Percentiles rank a stretch among this genome's conserved stretches.
These are phyloP conservation scores for Seiridium cupressi DNA, from an alignment of 2,329 filamentous ascomycete species.

Conservation along the genomic window DNA sequence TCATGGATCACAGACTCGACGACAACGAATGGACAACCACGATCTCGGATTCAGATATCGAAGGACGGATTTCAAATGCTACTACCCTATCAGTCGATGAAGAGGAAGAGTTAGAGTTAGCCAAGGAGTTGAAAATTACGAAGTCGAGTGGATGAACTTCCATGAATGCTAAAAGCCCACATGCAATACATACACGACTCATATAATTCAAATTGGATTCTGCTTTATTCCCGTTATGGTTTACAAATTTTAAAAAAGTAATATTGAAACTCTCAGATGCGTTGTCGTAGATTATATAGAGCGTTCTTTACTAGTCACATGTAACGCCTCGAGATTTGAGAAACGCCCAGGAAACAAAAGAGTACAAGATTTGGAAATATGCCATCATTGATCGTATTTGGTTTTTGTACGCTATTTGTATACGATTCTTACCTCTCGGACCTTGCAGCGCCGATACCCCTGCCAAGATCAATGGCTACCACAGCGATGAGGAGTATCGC, in stretches of 20 bases:
- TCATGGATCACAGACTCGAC: background rate
- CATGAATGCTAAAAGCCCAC: too few relatives aligned
- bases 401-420: background rate
- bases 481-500: constrained; percentile 62
- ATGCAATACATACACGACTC: too few relatives aligned
- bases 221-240: too few relatives aligned
- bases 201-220: too few relatives aligned
- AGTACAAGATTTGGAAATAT: too few relatives aligned
- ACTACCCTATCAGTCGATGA: background rate
- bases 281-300: too few relatives aligned
- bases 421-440: background rate
- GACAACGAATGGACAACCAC: background rate
- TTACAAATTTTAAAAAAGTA: too few relatives aligned
- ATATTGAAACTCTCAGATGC: too few relatives aligned
- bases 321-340: too few relatives aligned
- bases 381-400: too few relatives aligned
- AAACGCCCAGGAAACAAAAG: too few relatives aligned
- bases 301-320: too few relatives aligned
- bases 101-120: background rate
- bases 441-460: background rate
- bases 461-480: constrained; percentile 46
- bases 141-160: background rate
- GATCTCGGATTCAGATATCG: background rate
- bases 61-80: background rate
- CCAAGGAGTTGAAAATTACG: background rate